Evolutionary conservation across 306 rosid genomes (phyloP), one percentile per base, ranked within the genome.

Genomic region (Glycine tomentella): DNA sequence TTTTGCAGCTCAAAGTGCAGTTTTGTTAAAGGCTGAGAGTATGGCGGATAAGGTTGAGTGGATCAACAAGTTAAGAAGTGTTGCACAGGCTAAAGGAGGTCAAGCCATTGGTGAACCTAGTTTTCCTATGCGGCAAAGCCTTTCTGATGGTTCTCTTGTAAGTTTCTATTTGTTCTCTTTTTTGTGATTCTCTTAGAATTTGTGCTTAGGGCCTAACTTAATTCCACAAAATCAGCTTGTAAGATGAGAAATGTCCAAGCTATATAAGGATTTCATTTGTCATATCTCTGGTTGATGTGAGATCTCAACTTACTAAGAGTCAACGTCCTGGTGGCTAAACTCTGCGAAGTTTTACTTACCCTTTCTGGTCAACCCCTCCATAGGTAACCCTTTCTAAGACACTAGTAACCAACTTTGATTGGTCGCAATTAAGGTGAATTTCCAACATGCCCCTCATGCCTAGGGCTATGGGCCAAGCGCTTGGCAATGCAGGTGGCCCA

Each of bases 61-160:
- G 92, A 74, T 89, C 42, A 89, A 84, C 53, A 89, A 82, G 86
- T 72, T 89, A 83, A 74, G 84, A 76, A 82, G 7, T 68, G 80
- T 89, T 80, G 85, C 88, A 53, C 80, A 59, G 44, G 83, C 85
- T 69, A 86, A 82, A 82, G 92, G 88, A 45, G 86, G 92, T 77
- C 89, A 80, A 69, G 36, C 58, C 50, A 51, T 53, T n/a, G 85
- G 88, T 51, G 90, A 86, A 69, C 69, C 88, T 40, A 85, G 84
- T 80, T 72, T 80, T 67, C 84, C 87, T 12, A 81, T 89, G 86
- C 82, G 88, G 48, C 92, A 89, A 13, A 89, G 92, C 78, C 87
- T 86, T 84, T 89, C 92, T 36, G 92, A 86, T 84, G 90, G 90
- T 80, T 89, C 90, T 56, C 85, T 89, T 73, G 92, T 89, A 79